Evolutionary conservation across 805 yeast species (phyloP).

Genomic region (Kazachstania bromeliacearum): DNA sequence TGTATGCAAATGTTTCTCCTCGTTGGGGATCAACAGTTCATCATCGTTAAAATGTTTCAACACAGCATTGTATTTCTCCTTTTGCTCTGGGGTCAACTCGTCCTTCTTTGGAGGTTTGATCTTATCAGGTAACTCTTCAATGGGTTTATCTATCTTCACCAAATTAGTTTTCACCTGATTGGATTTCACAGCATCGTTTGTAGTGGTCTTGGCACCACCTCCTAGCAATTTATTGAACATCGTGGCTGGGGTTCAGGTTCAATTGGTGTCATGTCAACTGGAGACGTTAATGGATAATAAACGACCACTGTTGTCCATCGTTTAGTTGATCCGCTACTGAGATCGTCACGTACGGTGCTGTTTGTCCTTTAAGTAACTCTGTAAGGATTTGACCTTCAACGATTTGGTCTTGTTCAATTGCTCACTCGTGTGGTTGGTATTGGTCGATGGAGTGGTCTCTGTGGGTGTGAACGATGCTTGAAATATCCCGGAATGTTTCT

Average conservation of each 20-base stretch:
- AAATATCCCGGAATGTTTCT: conserved; percentile 19
- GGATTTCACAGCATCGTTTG: conserved; percentile 5
- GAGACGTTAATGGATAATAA: not conserved
- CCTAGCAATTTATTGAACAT: conserved; percentile 2
- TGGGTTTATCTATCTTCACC: conserved; percentile 38
- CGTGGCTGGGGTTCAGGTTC: too few species aligned
- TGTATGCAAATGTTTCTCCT: conserved; percentile 29
- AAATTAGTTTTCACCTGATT: conserved; percentile 19
- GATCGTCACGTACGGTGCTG: not conserved
- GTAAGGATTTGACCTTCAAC: not conserved
- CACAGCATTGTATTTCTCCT: conserved; percentile 51
- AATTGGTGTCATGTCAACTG: too few species aligned
- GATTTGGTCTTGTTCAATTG: not conserved
- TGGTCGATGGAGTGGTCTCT: not conserved
- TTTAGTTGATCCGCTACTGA: too few species aligned
- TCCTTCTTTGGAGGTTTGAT: conserved; percentile 43
- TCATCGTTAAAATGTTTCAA: conserved; percentile 51
- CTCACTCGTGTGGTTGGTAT: not conserved
- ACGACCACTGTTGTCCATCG: too few species aligned
- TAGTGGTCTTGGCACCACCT: not conserved
- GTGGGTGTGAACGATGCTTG: not conserved
- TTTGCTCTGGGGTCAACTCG: conserved; percentile 45
- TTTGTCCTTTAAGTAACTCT: conserved; percentile 9
- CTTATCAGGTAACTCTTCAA: conserved; percentile 42
- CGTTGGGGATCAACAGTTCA: conserved; percentile 40